A percentile compares a stretch with the other conserved stretches of the same genome.
phyloP scores from a whole-genome alignment of 805 yeast genomes.

The Teunomyces funiuensis region DNA sequence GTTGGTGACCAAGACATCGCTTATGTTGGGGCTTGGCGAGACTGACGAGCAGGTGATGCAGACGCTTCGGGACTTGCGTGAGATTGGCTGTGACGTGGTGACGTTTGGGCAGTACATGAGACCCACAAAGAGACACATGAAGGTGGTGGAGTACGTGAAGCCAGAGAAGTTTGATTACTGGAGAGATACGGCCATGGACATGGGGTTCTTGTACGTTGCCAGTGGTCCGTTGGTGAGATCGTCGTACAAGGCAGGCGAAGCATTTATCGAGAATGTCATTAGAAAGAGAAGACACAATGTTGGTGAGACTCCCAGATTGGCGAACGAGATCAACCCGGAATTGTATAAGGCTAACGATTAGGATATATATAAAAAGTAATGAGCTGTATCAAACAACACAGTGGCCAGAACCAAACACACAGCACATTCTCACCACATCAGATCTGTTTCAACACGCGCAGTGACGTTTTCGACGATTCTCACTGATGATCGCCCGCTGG shows the following conservation, averaged over 20 bases:
- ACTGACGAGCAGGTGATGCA: slow-evolving; percentile 83
- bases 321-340: slow-evolving; percentile 20
- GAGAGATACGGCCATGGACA: slow-evolving; percentile 79
- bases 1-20: slow-evolving; percentile 85
- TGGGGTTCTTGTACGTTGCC: slow-evolving; percentile 96
- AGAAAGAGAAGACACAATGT: slow-evolving; percentile 64
- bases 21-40: slow-evolving; percentile 97
- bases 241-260: slow-evolving; percentile 97
- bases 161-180: slow-evolving; percentile 95
- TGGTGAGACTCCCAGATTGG: slow-evolving; percentile 39
- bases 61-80: slow-evolving; percentile 75
- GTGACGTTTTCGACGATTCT: no score
- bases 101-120: slow-evolving; percentile 99
- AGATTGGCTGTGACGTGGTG: slow-evolving; percentile 82
- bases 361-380: slow-evolving; percentile 1
- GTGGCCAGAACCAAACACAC: slow-evolving; percentile 1
- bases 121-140: slow-evolving; percentile 98
- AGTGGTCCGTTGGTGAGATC: slow-evolving; percentile 97
- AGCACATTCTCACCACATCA: no score
- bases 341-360: slow-evolving; percentile 6
- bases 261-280: slow-evolving; percentile 90
- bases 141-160: slow-evolving; percentile 89
- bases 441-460: no score
- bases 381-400: not conserved
- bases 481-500: no score